These are phyloP conservation scores for Termitomyces sp. DNA, from an alignment of 768 basidiomycete genomes.

Conservation along the genomic window DNA sequence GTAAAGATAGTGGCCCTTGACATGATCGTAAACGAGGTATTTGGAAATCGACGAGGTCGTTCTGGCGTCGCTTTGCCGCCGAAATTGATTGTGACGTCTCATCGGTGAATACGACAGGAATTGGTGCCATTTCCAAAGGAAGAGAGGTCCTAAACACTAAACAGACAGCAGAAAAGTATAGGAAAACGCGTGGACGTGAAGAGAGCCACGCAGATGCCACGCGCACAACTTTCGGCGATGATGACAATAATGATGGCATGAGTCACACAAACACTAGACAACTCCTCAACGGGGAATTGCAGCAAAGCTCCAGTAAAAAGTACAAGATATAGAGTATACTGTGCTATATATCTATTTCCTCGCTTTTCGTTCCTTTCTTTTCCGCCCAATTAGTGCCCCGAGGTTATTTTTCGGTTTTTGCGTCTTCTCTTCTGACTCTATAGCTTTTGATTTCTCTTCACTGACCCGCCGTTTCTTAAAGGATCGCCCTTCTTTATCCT, in stretches of 20 bases:
- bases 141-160: background rate
- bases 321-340: background rate
- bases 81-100: slow-evolving; percentile 49
- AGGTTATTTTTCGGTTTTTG: slow-evolving; percentile 37
- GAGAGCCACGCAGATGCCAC: background rate
- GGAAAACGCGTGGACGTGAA: background rate
- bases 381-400: slow-evolving; percentile 76
- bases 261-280: background rate
- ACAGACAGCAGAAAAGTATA: background rate
- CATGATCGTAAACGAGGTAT: slow-evolving; percentile 72
- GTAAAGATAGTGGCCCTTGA: slow-evolving; percentile 61
- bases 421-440: slow-evolving; percentile 15
- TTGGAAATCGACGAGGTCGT: slow-evolving; percentile 66
- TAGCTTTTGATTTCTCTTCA: slow-evolving; percentile 13
- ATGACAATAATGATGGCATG: too few relatives aligned
- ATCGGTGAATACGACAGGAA: slow-evolving; percentile 50
- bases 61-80: slow-evolving; percentile 49
- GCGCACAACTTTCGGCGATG: too few relatives aligned
- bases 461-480: slow-evolving; percentile 37
- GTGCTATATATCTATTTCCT: slow-evolving; percentile 19
- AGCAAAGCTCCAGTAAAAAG: background rate
- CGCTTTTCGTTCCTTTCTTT: slow-evolving; percentile 65
- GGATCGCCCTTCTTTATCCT: slow-evolving; percentile 25
- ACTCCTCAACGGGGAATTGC: too few relatives aligned
- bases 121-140: slow-evolving; percentile 52